Evolutionary conservation across 768 basidiomycete species (phyloP).

Genomic region (Sistotremastrum suecicum): DNA sequence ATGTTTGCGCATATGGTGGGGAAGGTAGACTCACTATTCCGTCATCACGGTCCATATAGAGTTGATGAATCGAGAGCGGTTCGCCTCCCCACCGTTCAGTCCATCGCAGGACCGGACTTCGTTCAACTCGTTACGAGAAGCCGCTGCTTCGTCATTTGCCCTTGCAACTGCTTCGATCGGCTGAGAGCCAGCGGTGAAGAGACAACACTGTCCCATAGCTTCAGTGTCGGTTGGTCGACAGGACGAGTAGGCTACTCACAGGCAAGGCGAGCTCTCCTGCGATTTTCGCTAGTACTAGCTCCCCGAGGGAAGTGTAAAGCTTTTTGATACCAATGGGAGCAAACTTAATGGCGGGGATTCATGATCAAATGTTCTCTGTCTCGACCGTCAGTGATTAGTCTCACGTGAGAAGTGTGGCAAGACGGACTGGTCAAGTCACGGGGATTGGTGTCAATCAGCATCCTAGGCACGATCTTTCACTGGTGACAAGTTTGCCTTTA

Average conservation of each 20-base stretch:
- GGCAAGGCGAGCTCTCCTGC: conserved; percentile 34
- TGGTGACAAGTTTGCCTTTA: conserved; percentile 33
- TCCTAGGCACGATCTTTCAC: conserved; percentile 41
- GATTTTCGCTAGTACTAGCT: conserved; percentile 31
- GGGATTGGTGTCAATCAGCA: conserved; percentile 35
- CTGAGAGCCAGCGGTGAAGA: conserved; percentile 36
- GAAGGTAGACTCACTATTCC: conserved; percentile 23
- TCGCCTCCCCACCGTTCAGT: conserved; percentile 20
- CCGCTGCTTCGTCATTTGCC: conserved; percentile 29
- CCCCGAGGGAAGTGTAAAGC: conserved; percentile 31
- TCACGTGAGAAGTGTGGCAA: too few relatives aligned
- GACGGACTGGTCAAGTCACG: conserved; percentile 32
- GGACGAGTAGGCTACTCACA: conserved; percentile 7
- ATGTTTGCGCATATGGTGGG: background rate
- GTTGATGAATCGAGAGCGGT: conserved; percentile 33
- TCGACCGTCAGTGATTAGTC: background rate
- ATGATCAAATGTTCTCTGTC: conserved; percentile 29
- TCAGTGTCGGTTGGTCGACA: background rate
- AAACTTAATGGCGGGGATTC: conserved; percentile 32
- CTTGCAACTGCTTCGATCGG: conserved; percentile 35
- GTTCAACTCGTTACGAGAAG: conserved; percentile 23
- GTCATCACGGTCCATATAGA: conserved; percentile 42
- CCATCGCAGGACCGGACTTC: conserved; percentile 20
- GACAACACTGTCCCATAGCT: conserved; percentile 22
- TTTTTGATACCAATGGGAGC: conserved; percentile 46